Evolutionary conservation across 2,329 filamentous ascomycete genomes (phyloP), one percentile per base, ranked within the genome.

Genomic region (Phaeosphaeriaceae sp.): DNA sequence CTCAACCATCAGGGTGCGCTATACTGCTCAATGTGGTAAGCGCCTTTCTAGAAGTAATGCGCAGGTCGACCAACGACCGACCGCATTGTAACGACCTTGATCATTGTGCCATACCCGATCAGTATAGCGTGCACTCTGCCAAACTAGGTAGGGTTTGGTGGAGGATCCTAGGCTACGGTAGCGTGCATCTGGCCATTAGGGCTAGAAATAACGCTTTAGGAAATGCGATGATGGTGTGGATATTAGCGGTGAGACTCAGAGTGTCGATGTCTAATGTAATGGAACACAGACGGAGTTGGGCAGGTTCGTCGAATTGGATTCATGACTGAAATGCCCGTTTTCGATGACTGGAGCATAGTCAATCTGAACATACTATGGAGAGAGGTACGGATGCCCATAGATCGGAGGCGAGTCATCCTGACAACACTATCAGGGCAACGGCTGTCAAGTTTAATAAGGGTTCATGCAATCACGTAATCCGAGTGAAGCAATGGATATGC

Each of bases 11-110:
- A 57, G 40, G 58, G 52, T 62, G 28, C 47, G 35, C 21, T 34
- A 30, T 35, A 47, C 52, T 58, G 58, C 51, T 53, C 57, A 51
- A 46, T 37, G 37, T 45, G 39, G 26, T 44, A 42, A 44, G 36
- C 30, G 32, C 29, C 35, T 42, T 28, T 42, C 47, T 28, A 45
- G 52, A 54, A 50, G 48, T 52, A 54, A 48, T 46, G 48, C n/a
- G 15, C 6, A 46, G 26, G 8, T 54, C 56, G 45, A 43, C 32
- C 32, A 49, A 54, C 42, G 57, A 57, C 56, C 48, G 54, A 52
- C 54, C 59, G 46, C 12, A 57, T 48, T 53, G 55, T 49, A 50
- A 49, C 52, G 57, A 51, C 20, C 23, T 54, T 52, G 56, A 47
- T 48, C 49, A 54, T 48, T 28, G 13, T 32, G 32, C 58, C 45